A percentile compares a stretch with the other conserved stretches of the same genome.
Evolutionary conservation across 2,329 filamentous ascomycete species (phyloP).

Genomic region (Claviceps pusilla): DNA sequence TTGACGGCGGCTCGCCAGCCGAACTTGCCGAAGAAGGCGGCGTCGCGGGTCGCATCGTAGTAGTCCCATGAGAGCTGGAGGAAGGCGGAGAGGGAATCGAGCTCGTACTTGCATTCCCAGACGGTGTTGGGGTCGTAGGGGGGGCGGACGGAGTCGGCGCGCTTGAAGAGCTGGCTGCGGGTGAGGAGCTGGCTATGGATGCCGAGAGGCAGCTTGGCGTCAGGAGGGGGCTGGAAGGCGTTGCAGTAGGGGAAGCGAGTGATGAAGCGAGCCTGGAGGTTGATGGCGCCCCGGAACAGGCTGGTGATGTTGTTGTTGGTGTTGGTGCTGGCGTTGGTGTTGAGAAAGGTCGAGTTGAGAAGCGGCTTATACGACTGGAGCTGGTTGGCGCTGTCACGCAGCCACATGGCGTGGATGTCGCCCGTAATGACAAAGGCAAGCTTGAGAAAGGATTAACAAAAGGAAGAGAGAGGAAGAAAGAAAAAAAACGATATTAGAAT

Average conservation of each 20-base stretch:
- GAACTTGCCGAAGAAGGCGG: slow-evolving; percentile 54
- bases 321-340: slow-evolving; percentile 22
- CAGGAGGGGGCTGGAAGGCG: slow-evolving; percentile 76
- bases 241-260: slow-evolving; percentile 71
- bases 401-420: slow-evolving; percentile 86
- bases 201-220: slow-evolving; percentile 30
- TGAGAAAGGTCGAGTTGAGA: slow-evolving; percentile 34
- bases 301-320: slow-evolving; percentile 48
- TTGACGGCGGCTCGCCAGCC: slow-evolving; percentile 61
- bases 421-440: slow-evolving; percentile 74
- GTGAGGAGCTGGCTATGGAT: slow-evolving; percentile 5
- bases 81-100: slow-evolving; percentile 81
- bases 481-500: too few relatives aligned
- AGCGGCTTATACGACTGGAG: slow-evolving; percentile 58
- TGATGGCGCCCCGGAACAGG: slow-evolving; percentile 60
- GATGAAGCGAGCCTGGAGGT: slow-evolving; percentile 60
- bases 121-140: slow-evolving; percentile 53
- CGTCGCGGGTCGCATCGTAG: slow-evolving; percentile 56
- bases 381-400: slow-evolving; percentile 75
- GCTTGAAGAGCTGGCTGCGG: slow-evolving; percentile 8
- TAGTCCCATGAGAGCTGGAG: slow-evolving; percentile 71
- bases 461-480: too few relatives aligned
- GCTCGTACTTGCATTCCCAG: slow-evolving; percentile 93
- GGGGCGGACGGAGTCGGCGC: slow-evolving; percentile 46
- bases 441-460: slow-evolving; percentile 16